phyloP scores from a whole-genome alignment of 441 rosid species.

The Bocquillonia castaneifolia region DNA sequence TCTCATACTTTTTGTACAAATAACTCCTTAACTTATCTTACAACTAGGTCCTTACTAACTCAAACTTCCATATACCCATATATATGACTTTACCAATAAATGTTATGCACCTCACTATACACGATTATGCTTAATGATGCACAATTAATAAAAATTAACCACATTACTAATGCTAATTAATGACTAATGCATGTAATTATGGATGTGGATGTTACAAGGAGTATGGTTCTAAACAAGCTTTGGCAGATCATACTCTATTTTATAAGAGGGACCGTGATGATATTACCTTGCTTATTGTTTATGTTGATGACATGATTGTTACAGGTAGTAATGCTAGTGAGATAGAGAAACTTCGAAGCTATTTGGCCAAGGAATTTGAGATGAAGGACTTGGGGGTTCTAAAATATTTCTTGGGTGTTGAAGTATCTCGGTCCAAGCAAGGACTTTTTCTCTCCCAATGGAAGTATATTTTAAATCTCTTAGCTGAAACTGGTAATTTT shows the following conservation, averaged over 20 bases:
- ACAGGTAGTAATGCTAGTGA: background rate
- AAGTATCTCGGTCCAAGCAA: background rate
- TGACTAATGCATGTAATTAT: too few relatives aligned
- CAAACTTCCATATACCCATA: too few relatives aligned
- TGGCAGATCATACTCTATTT: conserved; percentile 2
- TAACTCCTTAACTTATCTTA: too few relatives aligned
- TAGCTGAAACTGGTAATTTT: background rate
- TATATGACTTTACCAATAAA: too few relatives aligned
- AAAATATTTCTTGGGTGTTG: background rate
- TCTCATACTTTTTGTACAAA: too few relatives aligned
- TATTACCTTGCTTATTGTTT: conserved; percentile 4
- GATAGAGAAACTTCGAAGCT: conserved; percentile 6
- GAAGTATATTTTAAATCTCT: background rate
- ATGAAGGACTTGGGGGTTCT: background rate
- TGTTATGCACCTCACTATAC: too few relatives aligned
- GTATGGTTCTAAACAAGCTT: background rate
- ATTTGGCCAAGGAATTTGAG: background rate
- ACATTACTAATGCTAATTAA: too few relatives aligned
- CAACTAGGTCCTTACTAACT: too few relatives aligned
- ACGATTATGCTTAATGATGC: too few relatives aligned
- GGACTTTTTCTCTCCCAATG: background rate
- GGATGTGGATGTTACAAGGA: too few relatives aligned
- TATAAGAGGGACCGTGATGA: background rate
- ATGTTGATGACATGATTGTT: conserved; percentile 4
- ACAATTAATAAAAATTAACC: too few relatives aligned